Evolutionary conservation across 2,329 filamentous ascomycete genomes (phyloP), one percentile per base, ranked within the genome.

Genomic region (Pseudocercospora pini-densiflorae): DNA sequence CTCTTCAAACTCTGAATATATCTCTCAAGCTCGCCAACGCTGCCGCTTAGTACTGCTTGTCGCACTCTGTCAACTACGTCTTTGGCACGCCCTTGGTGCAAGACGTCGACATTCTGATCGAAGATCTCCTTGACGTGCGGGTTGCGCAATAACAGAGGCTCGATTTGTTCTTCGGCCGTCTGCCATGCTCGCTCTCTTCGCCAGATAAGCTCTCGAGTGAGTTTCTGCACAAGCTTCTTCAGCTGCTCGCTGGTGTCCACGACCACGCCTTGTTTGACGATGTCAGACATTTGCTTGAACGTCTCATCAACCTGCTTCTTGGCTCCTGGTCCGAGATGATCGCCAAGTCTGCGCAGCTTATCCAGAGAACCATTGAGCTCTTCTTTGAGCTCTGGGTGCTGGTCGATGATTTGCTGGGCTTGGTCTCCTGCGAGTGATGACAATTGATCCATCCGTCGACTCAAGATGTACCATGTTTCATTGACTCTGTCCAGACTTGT

Each of bases 281-380:
- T 84, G 40, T 90, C 87, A 72, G 84, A 84, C 71, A 91, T 80
- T 76, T 92, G 85, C 24, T 84, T 76, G 86, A 89, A 92, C 1
- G 90, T 91, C 78, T 89, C 83, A 65, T 92, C 89, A 4, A 91
- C 85, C 77, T 91, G 85, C 82, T 92, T 89, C 84, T 92, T 92
- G 0, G 89, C 90, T 74, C 92, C 89, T 0, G 90, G 90, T 0
- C 91, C 91, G 73, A 90, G 90, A 65, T 88, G 81, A 12, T 92
- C 86, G 29, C 88, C 88, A 78, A 92, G 84, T 71, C 88, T 77
- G 83, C 91, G 90, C 58, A 93, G 80, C 76, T 90, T 85, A 58
- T 91, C 86, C 47, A 91, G 78, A 72, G 86, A 88, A 7, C 86
- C 87, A 19, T 90, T 90, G 10, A 93, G 79, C 79, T 90, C 89